Conservation (phyloP, 306 rosid genomes). For the Myrica gale region DNA sequence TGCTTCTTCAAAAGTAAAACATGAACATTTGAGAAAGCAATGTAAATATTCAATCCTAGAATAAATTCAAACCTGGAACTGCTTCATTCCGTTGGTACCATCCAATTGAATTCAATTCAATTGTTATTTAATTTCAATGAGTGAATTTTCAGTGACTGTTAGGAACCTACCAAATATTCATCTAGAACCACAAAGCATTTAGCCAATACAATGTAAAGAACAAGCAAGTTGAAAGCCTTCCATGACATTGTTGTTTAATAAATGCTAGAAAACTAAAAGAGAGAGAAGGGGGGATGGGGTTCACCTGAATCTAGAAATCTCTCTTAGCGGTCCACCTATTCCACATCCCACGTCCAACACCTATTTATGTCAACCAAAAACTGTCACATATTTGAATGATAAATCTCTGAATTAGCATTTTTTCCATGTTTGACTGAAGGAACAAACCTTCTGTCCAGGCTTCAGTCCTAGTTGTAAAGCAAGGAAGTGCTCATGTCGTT, state of each 20-base stretch:
- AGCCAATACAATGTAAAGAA: neutral
- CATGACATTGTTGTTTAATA: neutral
- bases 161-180: neutral
- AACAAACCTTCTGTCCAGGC: slow-evolving; percentile 83
- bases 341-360: slow-evolving; percentile 98
- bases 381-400: neutral
- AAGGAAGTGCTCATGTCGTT: slow-evolving; percentile 90
- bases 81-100: too few relatives aligned
- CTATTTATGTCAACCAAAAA: slow-evolving; percentile 33
- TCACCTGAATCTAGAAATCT: slow-evolving; percentile 87
- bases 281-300: neutral
- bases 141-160: too few relatives aligned
- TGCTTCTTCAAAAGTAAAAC: neutral
- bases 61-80: neutral
- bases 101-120: too few relatives aligned
- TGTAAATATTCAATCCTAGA: neutral
- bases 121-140: too few relatives aligned
- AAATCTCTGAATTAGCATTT: neutral
- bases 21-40: neutral
- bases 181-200: neutral
- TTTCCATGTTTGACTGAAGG: slow-evolving; percentile 10
- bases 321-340: slow-evolving; percentile 91
- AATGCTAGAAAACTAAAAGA: slow-evolving; percentile 2
- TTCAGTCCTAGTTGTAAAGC: slow-evolving; percentile 75
- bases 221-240: neutral